Evolutionary conservation across 2,329 filamentous ascomycete species (phyloP).

Genomic region (Calonectria crousiana): DNA sequence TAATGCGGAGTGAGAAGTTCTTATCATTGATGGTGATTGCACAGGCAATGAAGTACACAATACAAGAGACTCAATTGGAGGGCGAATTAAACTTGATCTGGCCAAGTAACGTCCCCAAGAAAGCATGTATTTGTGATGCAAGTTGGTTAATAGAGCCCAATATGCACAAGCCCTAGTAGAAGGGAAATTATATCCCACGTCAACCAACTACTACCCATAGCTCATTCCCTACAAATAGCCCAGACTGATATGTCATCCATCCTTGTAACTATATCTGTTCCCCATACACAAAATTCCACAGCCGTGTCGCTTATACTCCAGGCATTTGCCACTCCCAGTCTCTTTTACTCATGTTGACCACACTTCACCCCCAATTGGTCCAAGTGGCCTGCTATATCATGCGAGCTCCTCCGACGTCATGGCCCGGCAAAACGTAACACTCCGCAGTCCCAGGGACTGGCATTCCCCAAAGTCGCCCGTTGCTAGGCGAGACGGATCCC

Average conservation of each 20-base stretch:
- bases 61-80: neutral
- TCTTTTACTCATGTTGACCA: neutral
- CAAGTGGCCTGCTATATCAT: neutral
- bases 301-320: neutral
- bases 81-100: neutral
- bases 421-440: neutral
- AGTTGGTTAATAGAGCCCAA: too few species aligned
- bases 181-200: neutral
- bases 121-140: neutral
- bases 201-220: neutral
- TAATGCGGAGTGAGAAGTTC: neutral
- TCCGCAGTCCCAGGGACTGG: slow-evolving; percentile 3
- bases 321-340: neutral
- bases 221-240: neutral
- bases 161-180: too few species aligned
- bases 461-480: slow-evolving; percentile 29
- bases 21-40: too few species aligned
- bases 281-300: neutral
- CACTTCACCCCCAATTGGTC: neutral
- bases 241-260: neutral
- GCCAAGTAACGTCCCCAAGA: too few species aligned
- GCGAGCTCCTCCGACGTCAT: neutral
- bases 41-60: neutral
- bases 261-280: neutral
- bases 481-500: neutral